phyloP scores from a whole-genome alignment of 192 early-diverging fungal species.

The Gaertneriomyces sp. region DNA sequence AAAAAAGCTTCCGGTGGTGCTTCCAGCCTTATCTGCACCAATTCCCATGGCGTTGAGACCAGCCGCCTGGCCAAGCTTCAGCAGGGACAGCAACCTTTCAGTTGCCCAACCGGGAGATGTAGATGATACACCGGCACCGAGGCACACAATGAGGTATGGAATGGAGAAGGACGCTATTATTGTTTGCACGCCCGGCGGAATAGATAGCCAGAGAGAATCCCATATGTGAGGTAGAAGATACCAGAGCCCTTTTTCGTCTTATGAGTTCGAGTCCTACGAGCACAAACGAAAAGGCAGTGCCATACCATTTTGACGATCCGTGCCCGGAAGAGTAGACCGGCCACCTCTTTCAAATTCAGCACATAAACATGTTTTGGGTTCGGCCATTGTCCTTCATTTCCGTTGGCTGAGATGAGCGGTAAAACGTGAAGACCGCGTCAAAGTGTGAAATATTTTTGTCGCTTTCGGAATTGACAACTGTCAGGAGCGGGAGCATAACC shows the following conservation, averaged over 20 bases:
- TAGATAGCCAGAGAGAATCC: constrained; percentile 21
- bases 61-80: constrained; percentile 16
- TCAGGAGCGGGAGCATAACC: neutral
- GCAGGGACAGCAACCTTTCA: neutral
- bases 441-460: neutral
- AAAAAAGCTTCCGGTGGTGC: constrained; percentile 8
- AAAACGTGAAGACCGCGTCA: neutral
- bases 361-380: neutral
- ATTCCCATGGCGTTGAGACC: neutral
- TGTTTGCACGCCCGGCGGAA: constrained; percentile 14
- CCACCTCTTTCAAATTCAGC: neutral
- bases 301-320: neutral
- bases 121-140: constrained; percentile 1
- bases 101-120: neutral
- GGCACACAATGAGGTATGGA: constrained; percentile 15
- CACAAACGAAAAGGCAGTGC: neutral
- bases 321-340: constrained; percentile 3
- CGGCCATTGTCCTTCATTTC: neutral
- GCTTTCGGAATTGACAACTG: neutral
- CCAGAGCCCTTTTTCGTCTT: constrained; percentile 15
- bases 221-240: constrained; percentile 28
- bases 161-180: constrained; percentile 20
- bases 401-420: neutral
- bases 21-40: constrained; percentile 1
- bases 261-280: neutral